A percentile compares a stretch with the other conserved stretches of the same genome.
Evolutionary conservation across 495 filamentous ascomycete species (phyloP).

Genomic region (Tirmania nivea): DNA sequence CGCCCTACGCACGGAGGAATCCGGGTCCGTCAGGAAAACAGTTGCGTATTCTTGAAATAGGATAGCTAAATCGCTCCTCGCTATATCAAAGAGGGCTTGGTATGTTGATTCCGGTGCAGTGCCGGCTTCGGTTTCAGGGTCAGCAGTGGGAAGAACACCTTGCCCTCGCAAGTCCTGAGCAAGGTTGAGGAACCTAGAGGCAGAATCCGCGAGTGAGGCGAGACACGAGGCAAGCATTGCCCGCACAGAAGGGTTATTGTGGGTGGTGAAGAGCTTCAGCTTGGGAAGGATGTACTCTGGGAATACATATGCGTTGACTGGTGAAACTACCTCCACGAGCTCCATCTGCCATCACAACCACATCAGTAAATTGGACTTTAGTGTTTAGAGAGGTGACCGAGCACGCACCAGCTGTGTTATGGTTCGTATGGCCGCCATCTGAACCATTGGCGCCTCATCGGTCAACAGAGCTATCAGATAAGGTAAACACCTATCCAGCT

Average conservation of each 20-base stretch:
- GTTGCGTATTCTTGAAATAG: conserved; percentile 78
- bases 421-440: conserved; percentile 60
- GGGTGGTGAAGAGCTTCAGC: conserved; percentile 46
- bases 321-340: conserved; percentile 68
- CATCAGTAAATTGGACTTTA: background rate
- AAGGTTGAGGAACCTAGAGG: conserved; percentile 68
- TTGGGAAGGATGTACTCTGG: conserved; percentile 83
- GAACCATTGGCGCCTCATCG: conserved; percentile 63
- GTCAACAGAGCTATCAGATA: conserved; percentile 63
- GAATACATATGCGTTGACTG: conserved; percentile 87
- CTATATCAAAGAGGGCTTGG: conserved; percentile 63
- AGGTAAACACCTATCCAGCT: conserved; percentile 81
- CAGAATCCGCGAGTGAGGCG: conserved; percentile 75
- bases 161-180: conserved; percentile 72
- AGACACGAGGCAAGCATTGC: conserved; percentile 85
- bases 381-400: background rate
- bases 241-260: conserved; percentile 45
- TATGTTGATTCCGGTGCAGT: conserved; percentile 36
- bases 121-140: conserved; percentile 62
- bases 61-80: conserved; percentile 50
- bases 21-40: conserved; percentile 62
- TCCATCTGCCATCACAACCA: conserved; percentile 30
- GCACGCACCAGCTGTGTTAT: conserved; percentile 49
- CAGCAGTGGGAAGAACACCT: conserved; percentile 52
- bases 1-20: conserved; percentile 72